A percentile compares a stretch with the other conserved stretches of the same genome.
These are phyloP conservation scores for Magnusiomyces sp. DNA, from an alignment of 1,139 yeast species.

Conservation along the genomic window DNA sequence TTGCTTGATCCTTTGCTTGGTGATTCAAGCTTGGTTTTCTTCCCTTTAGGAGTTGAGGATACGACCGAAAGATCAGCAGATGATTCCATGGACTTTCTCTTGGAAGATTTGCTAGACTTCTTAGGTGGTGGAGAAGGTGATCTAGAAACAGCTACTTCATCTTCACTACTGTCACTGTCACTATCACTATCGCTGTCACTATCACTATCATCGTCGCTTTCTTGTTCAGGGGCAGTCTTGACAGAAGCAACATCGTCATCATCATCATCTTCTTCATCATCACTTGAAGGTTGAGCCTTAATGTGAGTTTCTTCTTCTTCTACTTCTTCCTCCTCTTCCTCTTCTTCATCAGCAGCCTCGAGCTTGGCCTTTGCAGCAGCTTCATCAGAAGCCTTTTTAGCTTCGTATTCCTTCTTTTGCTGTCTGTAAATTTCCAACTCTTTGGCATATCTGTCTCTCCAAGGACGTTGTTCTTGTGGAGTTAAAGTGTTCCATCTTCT, in stretches of 20 bases:
- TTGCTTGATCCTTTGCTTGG: too few species aligned
- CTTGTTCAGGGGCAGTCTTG: slow-evolving; percentile 4
- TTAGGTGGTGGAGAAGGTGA: slow-evolving; percentile 1
- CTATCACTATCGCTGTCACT: slow-evolving; percentile 3
- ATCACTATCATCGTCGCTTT: slow-evolving; percentile 6
- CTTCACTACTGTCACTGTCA: slow-evolving; percentile 3
- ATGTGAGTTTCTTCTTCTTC: slow-evolving; percentile 10
- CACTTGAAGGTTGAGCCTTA: slow-evolving; percentile 4
- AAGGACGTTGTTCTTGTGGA: slow-evolving; percentile 59
- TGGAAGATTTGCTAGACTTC: slow-evolving; percentile 5
- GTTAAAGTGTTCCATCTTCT: slow-evolving; percentile 67
- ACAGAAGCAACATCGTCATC: slow-evolving; percentile 1
- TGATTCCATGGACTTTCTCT: neutral
- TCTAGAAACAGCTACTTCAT: slow-evolving; percentile 2
- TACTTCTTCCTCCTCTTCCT: slow-evolving; percentile 10
- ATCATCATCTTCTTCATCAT: slow-evolving; percentile 2
- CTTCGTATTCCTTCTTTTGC: slow-evolving; percentile 56
- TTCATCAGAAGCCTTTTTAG: slow-evolving; percentile 29
- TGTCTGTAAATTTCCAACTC: slow-evolving; percentile 57
- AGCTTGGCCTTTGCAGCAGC: neutral
- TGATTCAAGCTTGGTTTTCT: slow-evolving; percentile 1
- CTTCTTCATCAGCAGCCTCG: slow-evolving; percentile 16
- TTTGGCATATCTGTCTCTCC: slow-evolving; percentile 65
- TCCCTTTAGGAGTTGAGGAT: neutral
- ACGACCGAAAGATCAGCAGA: neutral